Percentiles rank a stretch among this genome's conserved stretches.
These are phyloP conservation scores for Leccinum variabile DNA, from an alignment of 1,284 basidiomycete species.

Conservation along the genomic window DNA sequence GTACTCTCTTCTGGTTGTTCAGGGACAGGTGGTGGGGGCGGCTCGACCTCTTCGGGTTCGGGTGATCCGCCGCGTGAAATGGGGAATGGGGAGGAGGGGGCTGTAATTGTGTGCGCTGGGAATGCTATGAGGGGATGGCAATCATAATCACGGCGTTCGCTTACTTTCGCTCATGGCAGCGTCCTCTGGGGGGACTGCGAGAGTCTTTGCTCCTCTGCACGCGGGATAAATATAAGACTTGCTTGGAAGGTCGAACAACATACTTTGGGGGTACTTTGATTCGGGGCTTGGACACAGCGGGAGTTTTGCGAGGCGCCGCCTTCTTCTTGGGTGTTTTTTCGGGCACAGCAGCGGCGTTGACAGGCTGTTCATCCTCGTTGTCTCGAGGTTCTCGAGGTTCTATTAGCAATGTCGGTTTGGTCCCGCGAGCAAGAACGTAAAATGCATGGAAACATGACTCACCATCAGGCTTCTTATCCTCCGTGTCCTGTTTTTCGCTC, in stretches of 20 bases:
- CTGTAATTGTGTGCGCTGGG: conserved; percentile 42
- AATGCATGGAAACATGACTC: conserved; percentile 15
- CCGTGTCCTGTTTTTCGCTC: conserved; percentile 39
- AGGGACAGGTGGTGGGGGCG: conserved; percentile 37
- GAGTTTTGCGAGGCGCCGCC: conserved; percentile 38
- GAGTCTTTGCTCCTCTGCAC: conserved; percentile 23
- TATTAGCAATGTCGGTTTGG: conserved; percentile 27
- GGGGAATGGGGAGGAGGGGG: conserved; percentile 46
- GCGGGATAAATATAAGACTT: not conserved
- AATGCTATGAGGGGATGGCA: conserved; percentile 4
- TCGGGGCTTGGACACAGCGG: conserved; percentile 37
- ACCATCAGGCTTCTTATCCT: conserved; percentile 37
- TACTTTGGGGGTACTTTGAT: conserved; percentile 44
- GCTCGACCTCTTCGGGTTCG: conserved; percentile 30
- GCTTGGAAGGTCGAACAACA: conserved; percentile 10
- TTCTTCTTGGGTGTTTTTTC: conserved; percentile 42
- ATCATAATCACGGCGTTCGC: conserved; percentile 7
- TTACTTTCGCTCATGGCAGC: conserved; percentile 47
- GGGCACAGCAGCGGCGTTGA: conserved; percentile 14
- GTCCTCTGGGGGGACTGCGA: conserved; percentile 29
- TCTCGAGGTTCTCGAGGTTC: conserved; percentile 33
- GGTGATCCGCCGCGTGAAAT: conserved; percentile 29
- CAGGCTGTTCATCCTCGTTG: conserved; percentile 27
- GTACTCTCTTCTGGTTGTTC: conserved; percentile 54
- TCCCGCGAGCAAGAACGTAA: conserved; percentile 20